Percentiles rank a stretch among this genome's conserved stretches.
Evolutionary conservation across 495 filamentous ascomycete species (phyloP).

Genomic region (Podospora appendiculata): DNA sequence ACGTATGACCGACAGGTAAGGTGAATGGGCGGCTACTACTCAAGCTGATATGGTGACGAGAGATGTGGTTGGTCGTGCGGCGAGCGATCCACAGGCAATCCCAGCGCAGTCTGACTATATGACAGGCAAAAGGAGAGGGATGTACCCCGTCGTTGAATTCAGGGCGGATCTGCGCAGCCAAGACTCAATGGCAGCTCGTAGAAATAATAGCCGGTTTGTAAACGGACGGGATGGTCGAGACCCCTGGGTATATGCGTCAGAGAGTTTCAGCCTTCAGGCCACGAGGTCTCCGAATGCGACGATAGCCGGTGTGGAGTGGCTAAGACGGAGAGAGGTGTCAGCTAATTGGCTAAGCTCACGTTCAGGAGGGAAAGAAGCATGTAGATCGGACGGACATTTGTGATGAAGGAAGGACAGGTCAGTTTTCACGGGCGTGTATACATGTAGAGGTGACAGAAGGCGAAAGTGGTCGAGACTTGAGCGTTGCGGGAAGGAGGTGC

Average conservation of each 20-base stretch:
- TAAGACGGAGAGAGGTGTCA: neutral
- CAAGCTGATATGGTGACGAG: neutral
- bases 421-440: no score
- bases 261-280: conserved; percentile 28
- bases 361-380: neutral
- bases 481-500: neutral
- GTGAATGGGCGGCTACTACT: neutral
- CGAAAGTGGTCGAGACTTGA: neutral
- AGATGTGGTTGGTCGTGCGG: neutral
- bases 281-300: conserved; percentile 18
- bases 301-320: conserved; percentile 1
- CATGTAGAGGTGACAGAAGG: neutral
- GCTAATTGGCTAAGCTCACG: conserved; percentile 4
- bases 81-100: neutral
- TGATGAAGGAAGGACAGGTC: neutral
- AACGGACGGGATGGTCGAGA: conserved; percentile 7
- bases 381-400: neutral
- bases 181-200: conserved; percentile 7
- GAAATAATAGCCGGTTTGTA: neutral
- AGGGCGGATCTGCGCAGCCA: neutral
- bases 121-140: neutral
- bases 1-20: neutral
- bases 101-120: neutral
- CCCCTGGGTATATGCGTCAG: conserved; percentile 24
- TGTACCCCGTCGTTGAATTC: neutral